Evolutionary conservation across 1,284 basidiomycete genomes (phyloP), one percentile per base, ranked within the genome.

Genomic region (Ustilago lituana): DNA sequence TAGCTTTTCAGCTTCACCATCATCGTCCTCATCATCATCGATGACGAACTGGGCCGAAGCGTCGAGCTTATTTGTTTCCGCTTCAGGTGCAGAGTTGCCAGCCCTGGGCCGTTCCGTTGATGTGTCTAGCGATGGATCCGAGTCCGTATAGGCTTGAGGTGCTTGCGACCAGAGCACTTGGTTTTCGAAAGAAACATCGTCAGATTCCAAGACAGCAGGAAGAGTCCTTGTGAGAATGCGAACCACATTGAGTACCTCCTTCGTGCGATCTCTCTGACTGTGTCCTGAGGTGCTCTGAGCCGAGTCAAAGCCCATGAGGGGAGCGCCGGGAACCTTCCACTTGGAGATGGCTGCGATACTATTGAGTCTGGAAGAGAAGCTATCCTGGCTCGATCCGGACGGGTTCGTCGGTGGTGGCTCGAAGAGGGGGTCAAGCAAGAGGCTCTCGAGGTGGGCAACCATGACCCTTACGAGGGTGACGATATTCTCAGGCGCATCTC

Each of bases 221-320:
- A 81, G 26, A 1, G 77, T 55, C 8, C 80, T 61, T 6, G 77
- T 73, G 6, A 81, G 61, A 20, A 81, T 72, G 5, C 80, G 50
- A 39, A 70, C 46, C 52, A 76, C 78, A 37, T 81, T 81, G 27
- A 81, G 64, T 5, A 68, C 77, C 50, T 81, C 78, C 35, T 56
- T 73, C 1, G 49, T 40, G 3, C 79, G 47, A 37, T 80, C 69
- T 10, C 78, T 64, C 14, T 51, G 40, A 3, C 55, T 55, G 11
- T 26, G 4, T 0, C 43, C 43, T 15, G 48, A 7, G 8, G 56
- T 31, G 26, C 27, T 17, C 22, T 40, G 49, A 7, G 19, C 15
- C 12, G 39, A 40, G 2, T 60, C 58, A 7, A 52, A 31, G 14
- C 35, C 62, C 24, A 62, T 35, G 8, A 60, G 29, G 19, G 64